These are phyloP conservation scores for Yamadazyma pseudoaaseri DNA, from an alignment of 1,139 yeast genomes.

Conservation along the genomic window DNA sequence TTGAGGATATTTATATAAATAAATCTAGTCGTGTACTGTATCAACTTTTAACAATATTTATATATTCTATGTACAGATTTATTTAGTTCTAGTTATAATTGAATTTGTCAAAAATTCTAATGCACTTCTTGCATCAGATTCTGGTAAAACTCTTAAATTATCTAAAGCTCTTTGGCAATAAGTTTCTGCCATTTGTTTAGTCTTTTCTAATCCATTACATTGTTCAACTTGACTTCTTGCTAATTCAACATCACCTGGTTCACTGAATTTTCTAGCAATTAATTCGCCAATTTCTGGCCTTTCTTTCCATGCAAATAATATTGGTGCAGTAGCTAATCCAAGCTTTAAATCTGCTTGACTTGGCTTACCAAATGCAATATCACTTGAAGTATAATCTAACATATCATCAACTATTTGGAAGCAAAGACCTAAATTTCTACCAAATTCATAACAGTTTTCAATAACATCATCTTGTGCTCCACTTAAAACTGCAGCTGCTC, in stretches of 20 bases:
- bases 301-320: constrained; percentile 89
- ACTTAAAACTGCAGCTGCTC: constrained; percentile 91
- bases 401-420: constrained; percentile 96
- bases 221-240: constrained; percentile 74
- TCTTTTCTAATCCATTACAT: constrained; percentile 73
- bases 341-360: constrained; percentile 91
- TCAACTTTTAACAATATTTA: neutral
- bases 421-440: constrained; percentile 89
- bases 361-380: constrained; percentile 85
- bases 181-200: constrained; percentile 71
- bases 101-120: constrained; percentile 82
- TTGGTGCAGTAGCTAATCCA: constrained; percentile 97
- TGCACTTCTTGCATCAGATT: constrained; percentile 86
- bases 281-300: constrained; percentile 81
- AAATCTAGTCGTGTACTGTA: constrained; percentile 5
- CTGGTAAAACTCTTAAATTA: constrained; percentile 75
- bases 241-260: constrained; percentile 78
- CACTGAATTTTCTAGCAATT: constrained; percentile 77
- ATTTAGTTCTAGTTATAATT: constrained; percentile 77
- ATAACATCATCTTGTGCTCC: constrained; percentile 75
- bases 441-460: constrained; percentile 87
- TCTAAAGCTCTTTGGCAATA: constrained; percentile 75
- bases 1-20: constrained; percentile 3
- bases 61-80: constrained; percentile 10
- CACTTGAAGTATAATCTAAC: constrained; percentile 88